Conservation (phyloP, 2,329 filamentous ascomycete species). For the Aspergillus cejpii region DNA sequence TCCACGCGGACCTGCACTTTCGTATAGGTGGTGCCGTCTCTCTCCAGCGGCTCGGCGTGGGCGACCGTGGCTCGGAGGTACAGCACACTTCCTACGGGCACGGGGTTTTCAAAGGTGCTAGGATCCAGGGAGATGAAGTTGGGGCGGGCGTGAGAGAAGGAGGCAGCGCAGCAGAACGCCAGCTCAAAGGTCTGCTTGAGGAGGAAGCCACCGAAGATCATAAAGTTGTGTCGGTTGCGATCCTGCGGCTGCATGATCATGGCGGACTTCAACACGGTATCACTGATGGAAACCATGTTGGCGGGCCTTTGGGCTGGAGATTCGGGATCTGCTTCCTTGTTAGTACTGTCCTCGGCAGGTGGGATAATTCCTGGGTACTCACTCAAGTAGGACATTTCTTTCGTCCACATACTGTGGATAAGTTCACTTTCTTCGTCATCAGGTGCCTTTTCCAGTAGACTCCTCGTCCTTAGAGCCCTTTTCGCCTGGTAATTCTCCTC, state of each 20-base stretch:
- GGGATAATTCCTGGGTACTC: conserved; percentile 13
- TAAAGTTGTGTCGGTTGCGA: conserved; percentile 64
- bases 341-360: background rate
- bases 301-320: conserved; percentile 48
- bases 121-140: conserved; percentile 68
- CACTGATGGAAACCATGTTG: conserved; percentile 57
- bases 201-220: conserved; percentile 72
- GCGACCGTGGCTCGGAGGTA: conserved; percentile 67
- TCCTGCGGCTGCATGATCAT: conserved; percentile 71
- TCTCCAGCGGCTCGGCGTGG: conserved; percentile 58
- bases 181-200: conserved; percentile 70
- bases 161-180: conserved; percentile 67
- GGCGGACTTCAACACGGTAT: conserved; percentile 57
- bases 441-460: conserved; percentile 60
- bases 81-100: conserved; percentile 66
- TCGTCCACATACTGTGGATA: conserved; percentile 68
- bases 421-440: conserved; percentile 64
- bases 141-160: conserved; percentile 62
- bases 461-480: conserved; percentile 55
- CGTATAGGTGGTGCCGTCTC: conserved; percentile 49
- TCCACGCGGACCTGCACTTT: conserved; percentile 65
- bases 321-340: conserved; percentile 45
- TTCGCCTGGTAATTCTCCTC: conserved; percentile 62
- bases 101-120: conserved; percentile 66
- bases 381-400: conserved; percentile 58